Percentiles rank a stretch among this genome's conserved stretches.
Conservation (phyloP, 306 rosid genomes). For the Quercus ilex region DNA sequence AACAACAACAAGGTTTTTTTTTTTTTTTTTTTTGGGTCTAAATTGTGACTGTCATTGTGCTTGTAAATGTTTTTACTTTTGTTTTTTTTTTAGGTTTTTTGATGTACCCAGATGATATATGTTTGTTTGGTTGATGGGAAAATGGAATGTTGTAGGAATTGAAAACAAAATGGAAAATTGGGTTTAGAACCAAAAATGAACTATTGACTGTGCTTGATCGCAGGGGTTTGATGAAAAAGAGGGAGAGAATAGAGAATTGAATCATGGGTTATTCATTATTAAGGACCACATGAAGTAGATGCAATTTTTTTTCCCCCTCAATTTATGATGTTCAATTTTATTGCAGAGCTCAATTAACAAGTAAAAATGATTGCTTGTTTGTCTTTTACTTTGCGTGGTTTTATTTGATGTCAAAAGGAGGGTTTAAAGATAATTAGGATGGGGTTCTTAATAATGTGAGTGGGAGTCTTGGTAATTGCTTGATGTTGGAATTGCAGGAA, state of each 20-base stretch:
- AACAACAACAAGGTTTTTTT: background rate
- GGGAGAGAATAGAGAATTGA: background rate
- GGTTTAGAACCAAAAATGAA: background rate
- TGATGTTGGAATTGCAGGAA: conserved; percentile 49
- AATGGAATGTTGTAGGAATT: background rate
- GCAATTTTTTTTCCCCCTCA: background rate
- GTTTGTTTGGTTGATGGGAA: background rate
- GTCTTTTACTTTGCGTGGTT: background rate
- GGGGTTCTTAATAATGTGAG: background rate
- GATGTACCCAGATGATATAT: background rate
- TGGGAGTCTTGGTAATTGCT: background rate
- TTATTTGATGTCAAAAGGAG: background rate
- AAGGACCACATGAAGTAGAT: no score
- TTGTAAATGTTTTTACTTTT: no score
- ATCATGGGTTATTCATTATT: background rate
- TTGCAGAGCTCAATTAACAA: background rate
- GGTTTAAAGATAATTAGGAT: background rate
- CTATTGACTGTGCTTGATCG: background rate
- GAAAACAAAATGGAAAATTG: background rate
- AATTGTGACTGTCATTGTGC: no score
- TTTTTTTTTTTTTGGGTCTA: background rate
- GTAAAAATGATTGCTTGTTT: background rate
- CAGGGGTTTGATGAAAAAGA: background rate
- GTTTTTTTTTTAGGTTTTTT: background rate
- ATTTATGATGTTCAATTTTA: background rate